Evolutionary conservation across 306 rosid species (phyloP).

Genomic region (Sicyos baderoa): DNA sequence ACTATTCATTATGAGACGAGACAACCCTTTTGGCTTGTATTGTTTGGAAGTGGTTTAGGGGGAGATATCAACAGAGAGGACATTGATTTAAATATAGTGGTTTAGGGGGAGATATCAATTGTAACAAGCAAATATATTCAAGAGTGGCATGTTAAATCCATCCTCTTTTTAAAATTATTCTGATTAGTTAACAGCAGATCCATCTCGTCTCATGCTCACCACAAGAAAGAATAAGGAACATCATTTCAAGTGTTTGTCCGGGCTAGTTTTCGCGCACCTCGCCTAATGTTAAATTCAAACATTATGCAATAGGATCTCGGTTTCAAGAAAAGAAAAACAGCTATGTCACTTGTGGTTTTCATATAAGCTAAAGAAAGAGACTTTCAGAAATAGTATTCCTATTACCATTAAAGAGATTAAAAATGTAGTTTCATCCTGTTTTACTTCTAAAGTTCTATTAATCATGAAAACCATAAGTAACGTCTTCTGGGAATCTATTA

Average conservation of each 20-base stretch:
- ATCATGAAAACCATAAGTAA: slow-evolving; percentile 1
- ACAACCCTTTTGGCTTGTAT: neutral
- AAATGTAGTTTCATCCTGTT: neutral
- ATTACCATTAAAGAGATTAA: neutral
- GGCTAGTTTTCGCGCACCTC: no score
- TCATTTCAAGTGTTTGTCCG: neutral
- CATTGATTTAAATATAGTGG: no score
- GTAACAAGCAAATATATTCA: no score
- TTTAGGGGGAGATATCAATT: no score
- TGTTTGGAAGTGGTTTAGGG: neutral
- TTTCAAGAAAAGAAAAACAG: neutral
- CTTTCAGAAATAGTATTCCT: neutral
- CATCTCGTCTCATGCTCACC: neutral
- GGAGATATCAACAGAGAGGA: no score
- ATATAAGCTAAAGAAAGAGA: neutral
- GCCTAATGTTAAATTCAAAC: neutral
- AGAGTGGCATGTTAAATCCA: no score
- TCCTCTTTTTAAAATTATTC: neutral
- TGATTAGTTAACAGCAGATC: neutral
- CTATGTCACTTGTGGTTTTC: neutral
- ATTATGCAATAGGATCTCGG: neutral
- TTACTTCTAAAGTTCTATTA: slow-evolving; percentile 7
- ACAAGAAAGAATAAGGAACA: neutral
- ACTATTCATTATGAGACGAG: neutral
- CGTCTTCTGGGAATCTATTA: neutral